Base-by-base conservation (phyloP, 2,329 filamentous ascomycete genomes). In the Huntiella bhutanensis region DNA sequence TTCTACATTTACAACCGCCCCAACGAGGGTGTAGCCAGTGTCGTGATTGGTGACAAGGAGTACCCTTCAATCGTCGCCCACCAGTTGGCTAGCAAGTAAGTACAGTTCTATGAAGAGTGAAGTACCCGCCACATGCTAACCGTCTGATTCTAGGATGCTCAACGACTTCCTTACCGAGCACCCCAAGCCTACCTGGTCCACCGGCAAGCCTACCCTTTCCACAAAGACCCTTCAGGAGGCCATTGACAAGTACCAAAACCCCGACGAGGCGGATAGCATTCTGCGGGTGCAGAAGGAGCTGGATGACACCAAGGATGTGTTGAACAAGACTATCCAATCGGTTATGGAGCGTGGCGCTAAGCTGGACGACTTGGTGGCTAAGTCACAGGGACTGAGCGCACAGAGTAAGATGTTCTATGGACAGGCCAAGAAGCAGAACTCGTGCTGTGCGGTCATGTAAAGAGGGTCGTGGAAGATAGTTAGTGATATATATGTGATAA, bases 381-480 rank as follows among this genome's bases (percentile, higher is more conserved):
- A 96, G 75, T 93, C 84, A 57, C 85, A 94, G 56, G 84, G 80
- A 10, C 64, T 98, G 57, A 93, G 84, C 63, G 75, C 77, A 43
- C 82, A 91, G 69, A 94, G 85, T 67, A 96, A 94, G 73, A 88
- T 92, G 81, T 98, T 98, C 62, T 96, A 96, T 63, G 85, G 80
- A 80, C 62, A 56, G 70, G 80, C 80, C 58, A 84, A 84, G 70
- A 83, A 83, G 65, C 78, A 83, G 60, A 85, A 84, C 64, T 80
- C 77, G 17, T 84, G 80, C 71, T 83, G 80, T 58, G 56, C 75
- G 49, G 57, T 82, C 55, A 82, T 82, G 76, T 82, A 72, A 58
- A 41, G 22, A 28, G 22, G 22, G 22, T 10, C 8, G 22, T 28
- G 22, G 7, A 28, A 28, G 22, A 28, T 28, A 28, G 19, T 22